phyloP scores from a whole-genome alignment of 306 rosid genomes.

The Castanospermum australe region DNA sequence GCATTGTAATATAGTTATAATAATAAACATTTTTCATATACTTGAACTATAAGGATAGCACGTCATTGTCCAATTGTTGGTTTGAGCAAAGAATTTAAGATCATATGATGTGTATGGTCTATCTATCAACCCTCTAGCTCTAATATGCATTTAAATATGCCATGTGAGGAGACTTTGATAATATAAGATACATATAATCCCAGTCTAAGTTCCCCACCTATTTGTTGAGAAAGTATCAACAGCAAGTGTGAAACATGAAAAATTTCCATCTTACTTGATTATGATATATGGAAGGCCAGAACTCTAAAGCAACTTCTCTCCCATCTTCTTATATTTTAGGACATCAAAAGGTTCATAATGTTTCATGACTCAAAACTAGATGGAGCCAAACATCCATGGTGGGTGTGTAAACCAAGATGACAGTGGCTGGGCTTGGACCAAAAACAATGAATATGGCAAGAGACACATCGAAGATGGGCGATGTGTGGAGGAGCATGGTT shows the following conservation, averaged over 20 bases:
- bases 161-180: slow-evolving; percentile 5
- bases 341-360: slow-evolving; percentile 96
- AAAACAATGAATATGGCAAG: too few species aligned
- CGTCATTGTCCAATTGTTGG: slow-evolving; percentile 92
- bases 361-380: too few species aligned
- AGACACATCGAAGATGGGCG: too few species aligned
- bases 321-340: slow-evolving; percentile 90
- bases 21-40: slow-evolving; percentile 27
- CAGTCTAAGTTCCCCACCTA: slow-evolving; percentile 5
- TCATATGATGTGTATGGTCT: slow-evolving; percentile 98
- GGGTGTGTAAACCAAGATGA: too few species aligned
- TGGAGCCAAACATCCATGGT: too few species aligned
- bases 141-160: slow-evolving; percentile 32
- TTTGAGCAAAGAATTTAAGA: slow-evolving; percentile 84
- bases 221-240: slow-evolving; percentile 1
- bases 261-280: slow-evolving; percentile 60
- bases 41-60: slow-evolving; percentile 90
- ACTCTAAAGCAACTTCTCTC: slow-evolving; percentile 76
- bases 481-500: too few species aligned
- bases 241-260: neutral
- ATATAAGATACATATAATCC: neutral
- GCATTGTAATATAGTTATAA: neutral
- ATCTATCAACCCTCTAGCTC: slow-evolving; percentile 94
- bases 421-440: too few species aligned
- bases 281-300: slow-evolving; percentile 92